Base-by-base conservation (phyloP, 805 yeast genomes). In the Cyberlindnera nakhonratchasimensis region DNA sequence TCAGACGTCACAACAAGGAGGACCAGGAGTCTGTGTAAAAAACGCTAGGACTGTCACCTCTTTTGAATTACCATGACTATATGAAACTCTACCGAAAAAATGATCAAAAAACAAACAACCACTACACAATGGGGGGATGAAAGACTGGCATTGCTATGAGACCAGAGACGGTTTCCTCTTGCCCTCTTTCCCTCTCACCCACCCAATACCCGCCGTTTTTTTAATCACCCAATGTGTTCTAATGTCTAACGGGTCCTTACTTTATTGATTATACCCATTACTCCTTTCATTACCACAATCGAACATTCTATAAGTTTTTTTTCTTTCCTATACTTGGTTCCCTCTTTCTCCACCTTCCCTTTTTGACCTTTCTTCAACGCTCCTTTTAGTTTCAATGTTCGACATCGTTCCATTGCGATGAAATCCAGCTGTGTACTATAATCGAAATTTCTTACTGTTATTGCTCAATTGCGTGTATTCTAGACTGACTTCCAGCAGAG, bases 1-100 rank as follows among this genome's bases (percentile, higher is more conserved):
- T 84, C 48, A 80, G 82, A 67, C 80, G 77, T 58, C 71, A 70
- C 43, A 66, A 66, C 50, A 67, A 67, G 49, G 64, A 58, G 24
- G 68, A 60, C 38, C 69, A 67, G 47, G 75, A 71, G 51, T 63
- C 66, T 16, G 64, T 62, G 22, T 64, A 46, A 50, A 25, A 24
- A n/a, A n/a, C n/a, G n/a, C n/a, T n/a, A n/a, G 24, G 33, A 29
- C 35, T 10, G 17, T 13, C 29, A 34, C 14, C 16, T 6, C 18
- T 4, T n/a, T 5, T n/a, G n/a, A n/a, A 13, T 23, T 14, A 8
- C 36, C 9, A 22, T 23, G 36, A 23, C 16, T 14, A 23, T 16
- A 33, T 33, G 29, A 33, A 22, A 33, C n/a, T 4, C 20, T 22
- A 33, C 10, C 19, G 19, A 35, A 35, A 17, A 35, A 8, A 20